phyloP scores from a whole-genome alignment of 2,329 filamentous ascomycete genomes.

The Raffaelea ambrosiae region DNA sequence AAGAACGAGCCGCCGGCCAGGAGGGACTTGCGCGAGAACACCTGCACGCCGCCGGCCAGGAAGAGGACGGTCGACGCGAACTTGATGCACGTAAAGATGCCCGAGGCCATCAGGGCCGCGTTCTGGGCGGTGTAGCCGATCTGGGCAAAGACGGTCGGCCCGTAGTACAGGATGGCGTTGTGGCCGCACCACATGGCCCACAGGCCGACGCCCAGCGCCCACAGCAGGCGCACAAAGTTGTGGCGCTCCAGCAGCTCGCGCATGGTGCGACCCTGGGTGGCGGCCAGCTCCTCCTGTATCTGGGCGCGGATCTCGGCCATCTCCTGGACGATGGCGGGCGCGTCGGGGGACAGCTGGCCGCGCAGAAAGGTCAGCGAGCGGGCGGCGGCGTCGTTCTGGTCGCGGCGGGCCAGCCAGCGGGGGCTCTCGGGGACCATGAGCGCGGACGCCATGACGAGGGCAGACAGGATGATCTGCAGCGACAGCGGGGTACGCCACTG shows the following conservation, averaged over 20 bases:
- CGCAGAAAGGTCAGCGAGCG: conserved; percentile 61
- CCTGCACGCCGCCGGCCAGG: conserved; percentile 12
- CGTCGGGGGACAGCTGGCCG: conserved; percentile 33
- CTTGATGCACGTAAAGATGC: conserved; percentile 28
- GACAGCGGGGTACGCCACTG: conserved; percentile 44
- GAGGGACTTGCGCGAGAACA: conserved; percentile 12
- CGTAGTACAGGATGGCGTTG: conserved; percentile 59
- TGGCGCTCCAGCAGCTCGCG: conserved; percentile 16
- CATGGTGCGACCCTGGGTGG: background rate
- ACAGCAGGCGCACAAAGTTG: background rate
- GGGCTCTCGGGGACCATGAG: conserved; percentile 61
- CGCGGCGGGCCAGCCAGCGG: conserved; percentile 68
- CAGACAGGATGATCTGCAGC: conserved; percentile 56
- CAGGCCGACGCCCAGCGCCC: conserved; percentile 1
- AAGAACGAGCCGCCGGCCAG: conserved; percentile 16
- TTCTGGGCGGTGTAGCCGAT: conserved; percentile 52
- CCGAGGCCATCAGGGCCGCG: conserved; percentile 51
- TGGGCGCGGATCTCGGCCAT: conserved; percentile 58
- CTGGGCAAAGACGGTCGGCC: conserved; percentile 52
- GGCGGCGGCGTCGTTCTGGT: conserved; percentile 54
- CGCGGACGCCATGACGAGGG: conserved; percentile 56
- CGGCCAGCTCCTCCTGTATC: background rate
- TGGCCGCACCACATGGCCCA: conserved; percentile 65
- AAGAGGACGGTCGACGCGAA: conserved; percentile 12
- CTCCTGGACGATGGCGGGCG: conserved; percentile 57